Evolutionary conservation across 176 grass and related monocot species (phyloP), one percentile per base, ranked within the genome.

Genomic region (Oryza meyeriana): DNA sequence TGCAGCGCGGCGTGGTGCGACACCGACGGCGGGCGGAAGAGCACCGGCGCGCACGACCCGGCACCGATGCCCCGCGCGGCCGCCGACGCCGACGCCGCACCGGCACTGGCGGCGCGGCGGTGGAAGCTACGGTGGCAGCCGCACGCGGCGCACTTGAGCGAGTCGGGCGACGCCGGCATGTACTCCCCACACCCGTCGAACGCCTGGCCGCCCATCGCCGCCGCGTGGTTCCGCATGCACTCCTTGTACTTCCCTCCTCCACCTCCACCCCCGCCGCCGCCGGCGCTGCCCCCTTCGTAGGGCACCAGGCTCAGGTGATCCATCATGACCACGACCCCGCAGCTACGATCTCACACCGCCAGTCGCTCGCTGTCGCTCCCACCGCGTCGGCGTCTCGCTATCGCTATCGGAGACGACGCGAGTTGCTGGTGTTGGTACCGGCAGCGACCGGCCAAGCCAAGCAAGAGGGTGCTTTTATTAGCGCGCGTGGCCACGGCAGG

Each of bases 151-250:
- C 95, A 98, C 72, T 80, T 87, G 81, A 98, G 63, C 10, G 84
- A 71, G 85, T 97, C 94, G 31, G 91, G 90, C 2, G 88, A 90
- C 7, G 84, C 64, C 0, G 90, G 67, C 95, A 98, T 91, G 95
- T 93, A 98, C 88, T 98, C 90, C 10, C 90, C 95, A 75, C 95
- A 98, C 64, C 95, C 95, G 59, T 98, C 95, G 38, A 88, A 93
- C 17, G 92, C 90, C 55, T 89, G 91, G 20, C 95, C 92, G 45
- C 92, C 95, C 26, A 98, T 91, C 72, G 92, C 70, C 13, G 92
- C 92, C 10, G 95, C 95, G 88, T 98, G 95, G 95, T 98, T 98
- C 88, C 91, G 94, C 79, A 94, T 85, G 90, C 95, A 98, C 80
- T 98, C 95, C 82, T 88, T 93, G 92, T 98, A 98, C 84, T 86